Conservation (phyloP, 768 basidiomycete genomes). For the Pleurotus platypus region DNA sequence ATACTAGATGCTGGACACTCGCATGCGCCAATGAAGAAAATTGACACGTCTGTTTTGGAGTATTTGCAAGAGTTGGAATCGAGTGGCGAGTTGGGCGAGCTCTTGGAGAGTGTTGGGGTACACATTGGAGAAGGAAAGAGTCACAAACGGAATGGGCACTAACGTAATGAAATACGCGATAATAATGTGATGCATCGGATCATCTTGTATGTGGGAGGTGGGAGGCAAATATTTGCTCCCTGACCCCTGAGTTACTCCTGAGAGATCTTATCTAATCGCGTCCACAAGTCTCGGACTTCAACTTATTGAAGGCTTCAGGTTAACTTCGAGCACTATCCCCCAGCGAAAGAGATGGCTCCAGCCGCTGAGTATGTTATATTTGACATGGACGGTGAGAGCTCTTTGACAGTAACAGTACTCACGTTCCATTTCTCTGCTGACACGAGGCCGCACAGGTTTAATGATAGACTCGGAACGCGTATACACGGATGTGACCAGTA, state of each 20-base stretch:
- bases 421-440: background rate
- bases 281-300: too few species aligned
- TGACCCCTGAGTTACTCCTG: too few species aligned
- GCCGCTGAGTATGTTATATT: conserved; percentile 64
- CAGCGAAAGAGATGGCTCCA: background rate
- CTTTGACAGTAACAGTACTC: background rate
- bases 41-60: conserved; percentile 3
- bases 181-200: too few species aligned
- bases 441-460: conserved; percentile 39
- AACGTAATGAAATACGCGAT: too few species aligned
- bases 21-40: background rate
- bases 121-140: background rate
- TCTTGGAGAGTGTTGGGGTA: background rate
- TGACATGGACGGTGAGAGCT: conserved; percentile 66
- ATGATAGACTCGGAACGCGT: conserved; percentile 77
- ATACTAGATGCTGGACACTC: background rate
- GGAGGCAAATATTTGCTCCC: too few species aligned
- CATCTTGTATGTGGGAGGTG: too few species aligned
- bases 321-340: too few species aligned
- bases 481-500: conserved; percentile 79
- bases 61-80: background rate
- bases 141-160: background rate
- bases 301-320: too few species aligned
- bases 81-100: background rate
- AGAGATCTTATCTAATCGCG: too few species aligned